phyloP scores from a whole-genome alignment of 208 protist genomes.

The Leishmania major region DNA sequence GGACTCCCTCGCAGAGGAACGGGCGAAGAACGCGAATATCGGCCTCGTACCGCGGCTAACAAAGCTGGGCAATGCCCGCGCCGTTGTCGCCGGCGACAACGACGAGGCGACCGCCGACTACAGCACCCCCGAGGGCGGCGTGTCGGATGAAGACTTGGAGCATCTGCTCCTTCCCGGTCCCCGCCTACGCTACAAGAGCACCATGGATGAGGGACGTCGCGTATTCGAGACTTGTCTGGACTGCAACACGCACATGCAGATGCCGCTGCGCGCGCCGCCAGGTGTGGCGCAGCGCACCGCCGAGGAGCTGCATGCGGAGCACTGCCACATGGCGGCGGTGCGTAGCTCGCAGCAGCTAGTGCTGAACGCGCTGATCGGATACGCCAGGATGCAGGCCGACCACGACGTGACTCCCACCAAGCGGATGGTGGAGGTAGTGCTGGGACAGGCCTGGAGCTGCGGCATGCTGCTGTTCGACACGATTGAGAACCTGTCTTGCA shows the following conservation, averaged over 20 bases:
- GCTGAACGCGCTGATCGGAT: constrained; percentile 79
- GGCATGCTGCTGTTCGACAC: constrained; percentile 91
- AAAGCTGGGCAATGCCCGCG: constrained; percentile 29
- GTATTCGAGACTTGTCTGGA: constrained; percentile 83
- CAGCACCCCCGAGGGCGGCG: constrained; percentile 8
- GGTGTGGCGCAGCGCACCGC: constrained; percentile 70
- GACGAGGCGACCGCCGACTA: constrained; percentile 9
- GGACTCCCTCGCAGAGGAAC: constrained; percentile 34
- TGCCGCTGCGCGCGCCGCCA: constrained; percentile 72
- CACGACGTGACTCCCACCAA: constrained; percentile 61
- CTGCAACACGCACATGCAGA: constrained; percentile 88
- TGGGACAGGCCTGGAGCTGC: constrained; percentile 90
- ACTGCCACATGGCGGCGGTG: constrained; percentile 88
- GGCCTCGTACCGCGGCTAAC: constrained; percentile 31
- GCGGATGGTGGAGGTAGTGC: constrained; percentile 77
- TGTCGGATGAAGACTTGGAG: constrained; percentile 45
- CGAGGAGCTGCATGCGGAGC: constrained; percentile 83
- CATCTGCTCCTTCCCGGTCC: constrained; percentile 79
- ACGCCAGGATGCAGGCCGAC: constrained; percentile 75
- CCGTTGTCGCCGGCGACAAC: not conserved
- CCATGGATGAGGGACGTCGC: constrained; percentile 54
- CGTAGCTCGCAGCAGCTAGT: constrained; percentile 83
- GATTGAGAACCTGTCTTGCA: constrained; percentile 81
- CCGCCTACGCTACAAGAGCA: constrained; percentile 73
- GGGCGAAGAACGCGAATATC: constrained; percentile 37